These are phyloP conservation scores for Hymenoscyphus fructigenus DNA, from an alignment of 2,329 filamentous ascomycete species.

Conservation along the genomic window DNA sequence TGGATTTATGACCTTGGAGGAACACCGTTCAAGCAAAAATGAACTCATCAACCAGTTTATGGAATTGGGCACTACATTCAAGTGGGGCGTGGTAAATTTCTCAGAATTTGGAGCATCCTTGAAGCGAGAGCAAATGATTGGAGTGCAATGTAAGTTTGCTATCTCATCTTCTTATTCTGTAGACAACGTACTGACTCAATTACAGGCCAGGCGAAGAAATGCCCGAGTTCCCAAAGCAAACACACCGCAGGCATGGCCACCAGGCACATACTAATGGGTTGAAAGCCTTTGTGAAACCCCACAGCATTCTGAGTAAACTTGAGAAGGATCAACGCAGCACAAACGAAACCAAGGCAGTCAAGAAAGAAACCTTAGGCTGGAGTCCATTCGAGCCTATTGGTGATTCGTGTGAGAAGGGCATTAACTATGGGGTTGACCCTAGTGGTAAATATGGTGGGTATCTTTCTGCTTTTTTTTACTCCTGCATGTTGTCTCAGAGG, in stretches of 20 bases:
- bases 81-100: background rate
- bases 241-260: background rate
- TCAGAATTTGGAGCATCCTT: background rate
- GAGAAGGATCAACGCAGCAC: background rate
- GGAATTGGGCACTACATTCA: background rate
- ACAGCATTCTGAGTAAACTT: background rate
- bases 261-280: background rate
- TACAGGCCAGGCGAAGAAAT: background rate
- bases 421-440: background rate
- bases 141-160: background rate
- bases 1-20: background rate
- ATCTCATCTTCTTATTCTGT: background rate
- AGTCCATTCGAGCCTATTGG: background rate
- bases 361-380: background rate
- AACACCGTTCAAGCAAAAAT: background rate
- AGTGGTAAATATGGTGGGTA: background rate
- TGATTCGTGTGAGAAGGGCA: background rate
- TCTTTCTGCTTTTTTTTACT: no score
- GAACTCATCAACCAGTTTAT: background rate
- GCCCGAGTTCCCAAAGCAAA: background rate
- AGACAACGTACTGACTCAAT: background rate
- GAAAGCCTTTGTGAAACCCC: background rate
- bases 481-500: no score
- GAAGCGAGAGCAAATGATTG: background rate
- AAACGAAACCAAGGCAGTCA: background rate